Evolutionary conservation across 306 rosid genomes (phyloP).

Genomic region (Astragalus membranaceus): DNA sequence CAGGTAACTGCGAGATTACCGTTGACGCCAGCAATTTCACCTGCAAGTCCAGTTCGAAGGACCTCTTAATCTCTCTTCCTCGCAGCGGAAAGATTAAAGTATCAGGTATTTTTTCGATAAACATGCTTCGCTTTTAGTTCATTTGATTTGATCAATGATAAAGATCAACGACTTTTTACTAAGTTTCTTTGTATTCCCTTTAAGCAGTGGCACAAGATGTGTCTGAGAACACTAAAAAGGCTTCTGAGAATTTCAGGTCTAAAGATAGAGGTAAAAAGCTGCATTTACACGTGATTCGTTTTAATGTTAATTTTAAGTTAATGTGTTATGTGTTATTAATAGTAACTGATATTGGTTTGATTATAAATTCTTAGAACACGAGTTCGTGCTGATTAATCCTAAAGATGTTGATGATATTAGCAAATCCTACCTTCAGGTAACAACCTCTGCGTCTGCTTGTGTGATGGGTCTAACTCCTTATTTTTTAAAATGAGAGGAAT

Average conservation of each 20-base stretch:
- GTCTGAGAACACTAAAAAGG: slow-evolving; percentile 16
- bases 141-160: not conserved
- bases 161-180: slow-evolving; percentile 3
- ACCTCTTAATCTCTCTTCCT: slow-evolving; percentile 42
- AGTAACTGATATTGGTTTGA: not conserved
- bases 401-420: slow-evolving; percentile 38
- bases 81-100: slow-evolving; percentile 38
- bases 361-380: slow-evolving; percentile 27
- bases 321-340: not conserved
- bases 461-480: not conserved
- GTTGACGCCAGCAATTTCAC: slow-evolving; percentile 46
- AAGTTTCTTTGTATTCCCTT: not conserved
- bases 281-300: not conserved
- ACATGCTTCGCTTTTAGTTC: not conserved
- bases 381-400: slow-evolving; percentile 62
- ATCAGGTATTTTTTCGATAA: slow-evolving; percentile 32
- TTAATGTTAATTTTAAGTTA: not conserved
- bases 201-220: slow-evolving; percentile 25
- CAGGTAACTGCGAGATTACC: slow-evolving; percentile 62
- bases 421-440: slow-evolving; percentile 69
- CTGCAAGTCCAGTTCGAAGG: slow-evolving; percentile 37
- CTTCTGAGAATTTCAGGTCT: slow-evolving; percentile 2
- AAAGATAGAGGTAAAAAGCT: slow-evolving; percentile 22
- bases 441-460: not conserved
- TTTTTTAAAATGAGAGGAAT: not conserved